Conservation (phyloP, 805 yeast species). For the Candida sithepensis region DNA sequence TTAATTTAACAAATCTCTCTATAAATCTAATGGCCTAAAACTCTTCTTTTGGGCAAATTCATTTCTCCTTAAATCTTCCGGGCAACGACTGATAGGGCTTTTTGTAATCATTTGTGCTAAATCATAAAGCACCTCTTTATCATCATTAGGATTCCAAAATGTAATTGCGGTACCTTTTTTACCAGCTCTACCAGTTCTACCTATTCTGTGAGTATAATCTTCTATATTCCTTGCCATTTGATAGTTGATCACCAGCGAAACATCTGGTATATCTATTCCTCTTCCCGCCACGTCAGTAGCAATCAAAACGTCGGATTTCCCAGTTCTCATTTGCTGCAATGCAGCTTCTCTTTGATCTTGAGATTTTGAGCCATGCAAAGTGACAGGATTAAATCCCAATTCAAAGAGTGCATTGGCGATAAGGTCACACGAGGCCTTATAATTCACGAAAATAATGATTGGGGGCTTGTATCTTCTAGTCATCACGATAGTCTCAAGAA, state of each 20-base stretch:
- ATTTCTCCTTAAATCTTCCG: slow-evolving; percentile 34
- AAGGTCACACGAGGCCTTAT: slow-evolving; percentile 67
- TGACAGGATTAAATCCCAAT: slow-evolving; percentile 47
- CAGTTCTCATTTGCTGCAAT: slow-evolving; percentile 52
- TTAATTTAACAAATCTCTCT: no score
- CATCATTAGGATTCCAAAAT: slow-evolving; percentile 54
- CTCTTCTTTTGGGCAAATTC: slow-evolving; percentile 18
- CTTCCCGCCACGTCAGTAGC: slow-evolving; percentile 97
- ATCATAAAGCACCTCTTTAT: slow-evolving; percentile 47
- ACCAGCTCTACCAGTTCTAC: slow-evolving; percentile 97
- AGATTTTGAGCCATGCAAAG: slow-evolving; percentile 81
- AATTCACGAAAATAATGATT: slow-evolving; percentile 79
- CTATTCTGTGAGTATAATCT: slow-evolving; percentile 87
- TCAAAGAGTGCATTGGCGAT: slow-evolving; percentile 49
- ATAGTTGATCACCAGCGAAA: slow-evolving; percentile 78
- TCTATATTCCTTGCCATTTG: slow-evolving; percentile 79
- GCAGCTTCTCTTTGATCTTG: slow-evolving; percentile 87
- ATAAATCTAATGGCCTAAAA: slow-evolving; percentile 14
- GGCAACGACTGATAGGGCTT: slow-evolving; percentile 36
- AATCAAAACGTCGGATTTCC: slow-evolving; percentile 59
- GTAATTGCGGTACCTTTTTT: slow-evolving; percentile 72
- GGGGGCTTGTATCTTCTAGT: slow-evolving; percentile 42
- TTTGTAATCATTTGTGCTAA: slow-evolving; percentile 46
- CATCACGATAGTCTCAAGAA: slow-evolving; percentile 37
- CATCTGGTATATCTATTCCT: slow-evolving; percentile 90